Percentiles rank a stretch among this genome's conserved stretches.
These are phyloP conservation scores for Aphanomyces euteiches DNA, from an alignment of 352 stramenopile species.

Conservation along the genomic window DNA sequence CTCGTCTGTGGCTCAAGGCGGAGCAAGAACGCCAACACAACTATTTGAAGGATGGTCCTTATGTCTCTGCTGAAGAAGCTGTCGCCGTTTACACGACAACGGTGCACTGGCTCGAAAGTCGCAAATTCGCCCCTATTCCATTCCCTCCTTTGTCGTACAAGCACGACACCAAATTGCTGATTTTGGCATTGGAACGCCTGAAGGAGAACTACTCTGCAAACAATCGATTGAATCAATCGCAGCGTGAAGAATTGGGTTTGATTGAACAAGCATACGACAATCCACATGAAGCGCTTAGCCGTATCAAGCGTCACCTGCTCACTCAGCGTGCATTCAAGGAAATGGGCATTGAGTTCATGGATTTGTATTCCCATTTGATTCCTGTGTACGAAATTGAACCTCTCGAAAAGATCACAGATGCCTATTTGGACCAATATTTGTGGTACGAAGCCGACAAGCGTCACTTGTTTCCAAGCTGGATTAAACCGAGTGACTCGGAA, in stretches of 20 bases:
- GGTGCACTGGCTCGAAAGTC: conserved; percentile 99
- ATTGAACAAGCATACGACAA: conserved; percentile 99
- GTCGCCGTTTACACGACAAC: conserved; percentile 99
- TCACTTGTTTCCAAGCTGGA: conserved; percentile 99
- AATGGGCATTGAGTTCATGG: conserved; percentile 99
- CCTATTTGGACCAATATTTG: conserved; percentile 99
- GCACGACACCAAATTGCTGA: conserved; percentile 99
- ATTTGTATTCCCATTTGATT: conserved; percentile 98
- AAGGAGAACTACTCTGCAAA: conserved; percentile 99
- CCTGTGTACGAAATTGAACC: conserved; percentile 99
- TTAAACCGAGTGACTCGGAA: conserved; percentile 99
- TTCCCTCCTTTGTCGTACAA: conserved; percentile 99
- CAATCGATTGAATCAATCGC: conserved; percentile 95
- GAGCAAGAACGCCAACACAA: conserved; percentile 99
- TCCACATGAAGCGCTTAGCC: conserved; percentile 95
- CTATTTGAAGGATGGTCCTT: conserved; percentile 99
- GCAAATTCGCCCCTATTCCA: conserved; percentile 99
- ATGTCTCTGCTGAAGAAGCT: conserved; percentile 98
- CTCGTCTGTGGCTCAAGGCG: conserved; percentile 98
- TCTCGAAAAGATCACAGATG: conserved; percentile 99
- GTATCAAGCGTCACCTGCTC: conserved; percentile 99
- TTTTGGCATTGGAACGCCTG: conserved; percentile 97
- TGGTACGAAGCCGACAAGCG: conserved; percentile 99
- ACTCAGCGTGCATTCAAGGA: conserved; percentile 99
- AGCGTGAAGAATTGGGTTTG: conserved; percentile 97